Base-by-base conservation (phyloP, 2,329 filamentous ascomycete species). In the Didymella glomerata region DNA sequence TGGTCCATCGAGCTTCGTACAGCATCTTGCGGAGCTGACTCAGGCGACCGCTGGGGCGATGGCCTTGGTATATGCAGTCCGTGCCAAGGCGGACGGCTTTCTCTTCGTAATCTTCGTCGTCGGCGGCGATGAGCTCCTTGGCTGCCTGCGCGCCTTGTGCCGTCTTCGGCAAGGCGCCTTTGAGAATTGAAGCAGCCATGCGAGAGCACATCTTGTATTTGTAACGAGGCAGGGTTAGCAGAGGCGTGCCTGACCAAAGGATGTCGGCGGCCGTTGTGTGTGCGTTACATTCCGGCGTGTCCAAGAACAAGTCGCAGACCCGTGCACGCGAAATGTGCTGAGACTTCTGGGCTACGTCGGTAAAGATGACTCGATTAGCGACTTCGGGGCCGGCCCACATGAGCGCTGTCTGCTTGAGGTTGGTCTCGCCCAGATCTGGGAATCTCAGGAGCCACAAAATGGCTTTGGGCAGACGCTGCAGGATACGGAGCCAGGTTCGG, bases 191-290 rank as follows among this genome's bases (percentile, higher is more conserved):
- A 7, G 95, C 93, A 7, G 94, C 95, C 90, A 99, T 99, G 53
- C 95, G 90, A 42, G 92, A 96, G 78, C 95, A 99, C 95, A 99
- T 99, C 79, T 99, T 99, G 80, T 97, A 97, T 49, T 90, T 86
- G 76, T 98, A 97, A 34, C 95, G 87, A 11, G 95, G 93, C 28
- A 95, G 83, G 0, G 95, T 99, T 27, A 99, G 83, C 22, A 99
- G 81, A 5, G 95, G 95, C 0, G 95, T 98, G 68, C 93, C 96
- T 51, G 91, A 96, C 95, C 95, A 99, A 7, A 99, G 83, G 1
- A 98, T 90, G 72, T 99, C 95, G 13, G 95, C 96, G 2, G 95
- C 95, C 1, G 95, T 99, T 1, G 95, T 99, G 77, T 99, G 95
- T 1, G 93, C 95, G 73, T 99, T 99, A 79, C 95, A 99, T 78